Base-by-base conservation (phyloP, 345 rosid genomes). In the Rhodamnia argentea region DNA sequence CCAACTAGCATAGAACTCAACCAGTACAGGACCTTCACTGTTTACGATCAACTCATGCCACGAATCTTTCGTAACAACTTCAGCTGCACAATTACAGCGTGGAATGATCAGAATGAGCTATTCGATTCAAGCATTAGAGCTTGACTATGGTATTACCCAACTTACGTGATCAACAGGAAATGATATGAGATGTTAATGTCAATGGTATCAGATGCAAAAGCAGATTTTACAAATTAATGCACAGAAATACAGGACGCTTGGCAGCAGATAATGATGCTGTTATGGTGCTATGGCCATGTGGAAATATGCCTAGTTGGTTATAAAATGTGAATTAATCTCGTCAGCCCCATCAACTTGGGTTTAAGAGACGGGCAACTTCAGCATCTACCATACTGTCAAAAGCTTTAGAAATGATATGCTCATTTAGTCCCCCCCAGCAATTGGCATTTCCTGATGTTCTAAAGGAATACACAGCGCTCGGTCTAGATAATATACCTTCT, bases 1-100 rank as follows among this genome's bases (percentile, higher is more conserved):
- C 99, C 98, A 96, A 87, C 95, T 94, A 2, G 98, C 97, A 89
- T 93, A 94, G 90, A 97, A 97, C 85, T 95, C 97, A 37, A 97
- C 99, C 12, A 97, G 93, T 53, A 96, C 96, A 0, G 99, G 98
- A 15, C 87, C 88, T 84, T 96, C 92, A 58, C 95, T 95, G 75
- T 90, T 92, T 89, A 94, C 42, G 85, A 97, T 89, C 2, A 89
- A 93, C 20, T 90, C 90, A 53, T 93, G 93, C 99, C 98, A 94
- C 5, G 94, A 91, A 84, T 92, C 92, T 88, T 87, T 86, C 14
- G 94, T 92, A 83, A 95, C 92, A 76, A 85, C 92, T 52, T 91
- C 86, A 84, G 98, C 99, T 95, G 92, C 91, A 89, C 26, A 37
- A 70, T 70, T 70, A 70, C 47, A 10, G 47, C 7, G 0, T 70